Conservation (phyloP, 352 stramenopile species). For the Phytophthora crassamura region DNA sequence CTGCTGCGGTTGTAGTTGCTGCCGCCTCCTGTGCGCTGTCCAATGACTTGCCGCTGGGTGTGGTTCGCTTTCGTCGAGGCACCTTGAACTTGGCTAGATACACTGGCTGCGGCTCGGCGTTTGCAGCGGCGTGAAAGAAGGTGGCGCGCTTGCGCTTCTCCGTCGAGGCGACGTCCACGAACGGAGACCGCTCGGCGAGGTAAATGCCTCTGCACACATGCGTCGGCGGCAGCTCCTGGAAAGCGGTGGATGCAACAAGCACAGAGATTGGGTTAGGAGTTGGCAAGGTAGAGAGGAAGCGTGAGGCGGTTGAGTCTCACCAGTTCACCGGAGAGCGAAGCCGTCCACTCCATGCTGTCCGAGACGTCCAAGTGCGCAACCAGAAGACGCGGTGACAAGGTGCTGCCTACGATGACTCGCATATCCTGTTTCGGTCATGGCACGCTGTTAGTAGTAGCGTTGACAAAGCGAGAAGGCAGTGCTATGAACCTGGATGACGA, state of each 20-base stretch:
- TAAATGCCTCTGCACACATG: constrained; percentile 60
- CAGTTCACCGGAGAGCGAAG: constrained; percentile 47
- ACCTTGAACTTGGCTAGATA: constrained; percentile 63
- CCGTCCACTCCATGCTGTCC: constrained; percentile 38
- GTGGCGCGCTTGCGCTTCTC: constrained; percentile 52
- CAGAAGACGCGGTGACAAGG: constrained; percentile 43
- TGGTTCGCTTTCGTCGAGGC: constrained; percentile 28
- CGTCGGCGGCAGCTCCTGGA: constrained; percentile 48
- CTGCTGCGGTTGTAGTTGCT: neutral
- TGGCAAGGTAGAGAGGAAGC: too few species aligned
- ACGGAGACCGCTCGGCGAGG: constrained; percentile 47
- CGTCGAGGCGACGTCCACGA: constrained; percentile 58
- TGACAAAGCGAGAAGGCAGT: neutral
- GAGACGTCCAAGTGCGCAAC: constrained; percentile 44
- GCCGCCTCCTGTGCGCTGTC: neutral
- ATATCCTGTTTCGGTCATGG: constrained; percentile 30
- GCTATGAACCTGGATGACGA: constrained; percentile 50
- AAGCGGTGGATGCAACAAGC: neutral
- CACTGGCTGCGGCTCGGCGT: constrained; percentile 40
- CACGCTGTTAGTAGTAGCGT: neutral
- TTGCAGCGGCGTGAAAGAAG: constrained; percentile 53
- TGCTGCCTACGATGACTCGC: constrained; percentile 52
- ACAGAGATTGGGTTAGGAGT: neutral
- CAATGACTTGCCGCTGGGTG: neutral
- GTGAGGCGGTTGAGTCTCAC: constrained; percentile 23